Evolutionary conservation across 768 basidiomycete genomes (phyloP).

Genomic region (Trametes villosa): DNA sequence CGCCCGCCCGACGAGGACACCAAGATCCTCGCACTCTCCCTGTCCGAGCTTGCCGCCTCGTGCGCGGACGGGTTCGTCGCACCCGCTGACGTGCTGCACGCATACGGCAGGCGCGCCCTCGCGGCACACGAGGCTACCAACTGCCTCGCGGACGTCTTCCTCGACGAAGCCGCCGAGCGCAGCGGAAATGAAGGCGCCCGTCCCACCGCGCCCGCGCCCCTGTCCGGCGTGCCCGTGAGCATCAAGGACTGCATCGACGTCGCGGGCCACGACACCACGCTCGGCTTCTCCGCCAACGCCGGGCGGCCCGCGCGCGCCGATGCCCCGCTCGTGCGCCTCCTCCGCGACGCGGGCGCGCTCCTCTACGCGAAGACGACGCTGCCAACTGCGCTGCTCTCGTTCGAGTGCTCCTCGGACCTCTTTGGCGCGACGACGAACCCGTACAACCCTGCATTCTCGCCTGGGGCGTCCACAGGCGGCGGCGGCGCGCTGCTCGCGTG

Average conservation of each 20-base stretch:
- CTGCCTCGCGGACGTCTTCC: conserved; percentile 52
- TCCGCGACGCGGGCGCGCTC: conserved; percentile 47
- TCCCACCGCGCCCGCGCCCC: conserved; percentile 21
- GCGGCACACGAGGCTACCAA: conserved; percentile 49
- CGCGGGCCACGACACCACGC: conserved; percentile 49
- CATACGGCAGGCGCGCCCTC: conserved; percentile 47
- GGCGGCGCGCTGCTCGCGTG: conserved; percentile 53
- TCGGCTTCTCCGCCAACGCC: conserved; percentile 46
- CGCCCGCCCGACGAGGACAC: conserved; percentile 41
- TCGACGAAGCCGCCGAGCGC: conserved; percentile 40
- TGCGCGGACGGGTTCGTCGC: conserved; percentile 35
- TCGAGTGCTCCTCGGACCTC: conserved; percentile 48
- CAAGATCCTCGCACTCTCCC: conserved; percentile 41
- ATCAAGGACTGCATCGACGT: conserved; percentile 54
- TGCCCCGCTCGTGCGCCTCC: conserved; percentile 45
- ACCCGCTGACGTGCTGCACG: conserved; percentile 38
- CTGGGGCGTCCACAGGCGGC: conserved; percentile 57
- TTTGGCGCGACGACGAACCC: conserved; percentile 55
- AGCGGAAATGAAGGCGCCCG: conserved; percentile 7
- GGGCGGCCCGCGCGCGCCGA: conserved; percentile 40
- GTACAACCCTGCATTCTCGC: conserved; percentile 44
- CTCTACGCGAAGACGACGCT: conserved; percentile 47
- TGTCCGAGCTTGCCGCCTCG: conserved; percentile 41
- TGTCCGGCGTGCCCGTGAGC: conserved; percentile 53
- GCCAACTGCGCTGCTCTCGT: conserved; percentile 46